These are phyloP conservation scores for Eucalyptus caleyi DNA, from an alignment of 345 rosid genomes.

Conservation along the genomic window DNA sequence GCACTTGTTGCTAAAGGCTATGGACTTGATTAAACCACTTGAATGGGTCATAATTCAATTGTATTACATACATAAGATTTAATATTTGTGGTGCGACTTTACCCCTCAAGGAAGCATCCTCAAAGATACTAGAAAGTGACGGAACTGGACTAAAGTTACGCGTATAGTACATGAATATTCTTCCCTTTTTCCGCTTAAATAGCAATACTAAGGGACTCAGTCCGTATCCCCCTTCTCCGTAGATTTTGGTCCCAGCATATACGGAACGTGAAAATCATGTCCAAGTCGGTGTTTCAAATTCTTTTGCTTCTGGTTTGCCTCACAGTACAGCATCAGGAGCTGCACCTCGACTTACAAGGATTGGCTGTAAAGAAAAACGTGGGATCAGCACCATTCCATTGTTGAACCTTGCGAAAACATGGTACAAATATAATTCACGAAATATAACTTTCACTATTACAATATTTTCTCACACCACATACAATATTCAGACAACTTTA, in stretches of 20 bases:
- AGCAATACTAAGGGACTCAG: not conserved
- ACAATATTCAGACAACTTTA: too few species aligned
- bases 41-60: too few species aligned
- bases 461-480: too few species aligned
- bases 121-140: not conserved
- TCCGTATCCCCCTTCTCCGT: not conserved
- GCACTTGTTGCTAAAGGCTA: too few species aligned
- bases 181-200: not conserved
- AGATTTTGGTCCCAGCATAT: not conserved
- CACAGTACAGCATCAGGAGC: too few species aligned
- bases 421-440: too few species aligned
- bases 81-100: too few species aligned
- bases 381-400: not conserved
- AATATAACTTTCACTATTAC: too few species aligned
- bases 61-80: accelerated
- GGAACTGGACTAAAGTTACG: not conserved
- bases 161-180: not conserved
- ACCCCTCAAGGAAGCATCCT: not conserved
- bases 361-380: not conserved
- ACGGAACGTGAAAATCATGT: not conserved
- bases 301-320: not conserved
- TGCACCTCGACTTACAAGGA: not conserved
- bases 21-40: too few species aligned
- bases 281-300: not conserved
- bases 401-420: too few species aligned